Percentiles rank a stretch among this genome's conserved stretches.
phyloP scores from a whole-genome alignment of 2,329 filamentous ascomycete species.

The Sarocladium oryzae region DNA sequence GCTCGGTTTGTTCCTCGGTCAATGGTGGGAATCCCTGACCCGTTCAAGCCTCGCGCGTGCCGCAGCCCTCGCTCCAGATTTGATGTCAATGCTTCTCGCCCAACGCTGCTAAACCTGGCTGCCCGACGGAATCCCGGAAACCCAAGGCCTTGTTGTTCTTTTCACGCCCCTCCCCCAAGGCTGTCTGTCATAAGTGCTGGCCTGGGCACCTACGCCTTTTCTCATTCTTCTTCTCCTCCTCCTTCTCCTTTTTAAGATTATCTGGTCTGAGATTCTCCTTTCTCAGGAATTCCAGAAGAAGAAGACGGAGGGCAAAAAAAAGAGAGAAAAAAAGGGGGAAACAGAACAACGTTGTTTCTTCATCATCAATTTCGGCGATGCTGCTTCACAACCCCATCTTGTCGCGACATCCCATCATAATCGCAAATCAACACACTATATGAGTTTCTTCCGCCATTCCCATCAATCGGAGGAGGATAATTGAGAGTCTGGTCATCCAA shows the following conservation, averaged over 20 bases:
- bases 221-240: too few species aligned
- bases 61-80: background rate
- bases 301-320: too few species aligned
- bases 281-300: too few species aligned
- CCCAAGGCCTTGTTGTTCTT: too few species aligned
- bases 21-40: background rate
- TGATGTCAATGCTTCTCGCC: conserved; percentile 8
- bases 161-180: too few species aligned
- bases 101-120: background rate
- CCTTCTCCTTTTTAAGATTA: too few species aligned
- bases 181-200: too few species aligned
- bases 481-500: background rate
- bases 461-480: background rate
- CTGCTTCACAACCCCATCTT: background rate
- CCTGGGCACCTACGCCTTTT: too few species aligned
- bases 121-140: conserved; percentile 1
- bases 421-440: background rate
- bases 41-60: too few species aligned
- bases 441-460: background rate
- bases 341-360: too few species aligned
- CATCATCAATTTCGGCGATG: conserved; percentile 6
- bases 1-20: background rate
- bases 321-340: too few species aligned
- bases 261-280: too few species aligned
- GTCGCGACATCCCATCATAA: background rate